Conservation (phyloP, 371 early-diverging fungal genomes). For the Apophysomyces sp. region DNA sequence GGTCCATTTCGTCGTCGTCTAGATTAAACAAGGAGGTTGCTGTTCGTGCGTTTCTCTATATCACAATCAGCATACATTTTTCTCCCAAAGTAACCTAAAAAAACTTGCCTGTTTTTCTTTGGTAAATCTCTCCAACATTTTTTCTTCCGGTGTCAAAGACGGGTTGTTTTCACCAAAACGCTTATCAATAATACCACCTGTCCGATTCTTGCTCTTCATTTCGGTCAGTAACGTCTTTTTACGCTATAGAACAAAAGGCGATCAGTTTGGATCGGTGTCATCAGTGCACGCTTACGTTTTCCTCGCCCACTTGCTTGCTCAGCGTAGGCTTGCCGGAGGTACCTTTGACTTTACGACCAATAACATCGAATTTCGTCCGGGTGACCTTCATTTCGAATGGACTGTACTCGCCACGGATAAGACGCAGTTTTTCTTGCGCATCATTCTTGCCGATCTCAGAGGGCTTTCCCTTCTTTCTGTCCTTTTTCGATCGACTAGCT, state of each 20-base stretch:
- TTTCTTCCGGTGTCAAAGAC: slow-evolving; percentile 89
- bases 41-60: slow-evolving; percentile 21
- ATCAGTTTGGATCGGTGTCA: neutral
- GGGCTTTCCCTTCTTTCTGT: slow-evolving; percentile 60
- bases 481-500: slow-evolving; percentile 60
- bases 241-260: slow-evolving; percentile 44
- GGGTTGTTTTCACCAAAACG: slow-evolving; percentile 95
- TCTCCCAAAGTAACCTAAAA: neutral
- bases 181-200: slow-evolving; percentile 84
- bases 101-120: slow-evolving; percentile 69
- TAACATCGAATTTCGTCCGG: slow-evolving; percentile 77
- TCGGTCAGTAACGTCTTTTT: slow-evolving; percentile 83
- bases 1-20: slow-evolving; percentile 64
- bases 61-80: slow-evolving; percentile 22
- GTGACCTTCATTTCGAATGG: slow-evolving; percentile 89
- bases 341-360: slow-evolving; percentile 89
- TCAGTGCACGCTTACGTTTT: slow-evolving; percentile 55
- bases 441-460: slow-evolving; percentile 57
- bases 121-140: slow-evolving; percentile 94
- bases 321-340: slow-evolving; percentile 77
- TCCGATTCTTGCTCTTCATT: slow-evolving; percentile 65
- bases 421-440: slow-evolving; percentile 47
- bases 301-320: slow-evolving; percentile 80
- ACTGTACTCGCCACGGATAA: slow-evolving; percentile 68
- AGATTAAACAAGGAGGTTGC: slow-evolving; percentile 73